Conservation (phyloP, 495 filamentous ascomycete genomes). For the Trichoderma orchidacearum region DNA sequence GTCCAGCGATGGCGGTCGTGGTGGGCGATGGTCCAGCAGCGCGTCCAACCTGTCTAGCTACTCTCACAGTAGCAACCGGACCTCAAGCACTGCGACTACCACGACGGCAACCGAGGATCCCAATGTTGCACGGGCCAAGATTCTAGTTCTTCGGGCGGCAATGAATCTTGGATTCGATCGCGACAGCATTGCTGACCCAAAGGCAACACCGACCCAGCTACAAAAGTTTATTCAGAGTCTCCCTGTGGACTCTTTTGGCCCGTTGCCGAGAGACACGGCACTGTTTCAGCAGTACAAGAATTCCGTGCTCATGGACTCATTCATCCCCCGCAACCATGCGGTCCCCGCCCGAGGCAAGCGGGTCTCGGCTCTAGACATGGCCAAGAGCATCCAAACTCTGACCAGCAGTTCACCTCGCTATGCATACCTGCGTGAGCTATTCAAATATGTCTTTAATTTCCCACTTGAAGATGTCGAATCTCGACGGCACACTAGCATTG, state of each 20-base stretch:
- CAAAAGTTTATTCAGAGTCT: constrained; percentile 63
- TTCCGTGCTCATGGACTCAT: constrained; percentile 53
- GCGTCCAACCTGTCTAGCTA: constrained; percentile 62
- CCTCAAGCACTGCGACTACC: constrained; percentile 64
- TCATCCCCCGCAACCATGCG: constrained; percentile 41
- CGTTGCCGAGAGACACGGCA: constrained; percentile 49
- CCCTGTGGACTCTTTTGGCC: constrained; percentile 64
- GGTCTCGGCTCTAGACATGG: constrained; percentile 55
- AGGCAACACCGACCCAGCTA: constrained; percentile 30
- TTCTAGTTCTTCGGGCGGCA: constrained; percentile 68
- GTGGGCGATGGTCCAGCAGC: constrained; percentile 58
- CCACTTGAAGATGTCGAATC: constrained; percentile 57
- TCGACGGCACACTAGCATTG: constrained; percentile 36
- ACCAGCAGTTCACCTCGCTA: constrained; percentile 38
- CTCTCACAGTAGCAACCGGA: constrained; percentile 54
- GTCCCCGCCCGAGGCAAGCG: constrained; percentile 41
- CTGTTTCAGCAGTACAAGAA: constrained; percentile 68
- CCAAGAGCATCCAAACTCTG: constrained; percentile 64
- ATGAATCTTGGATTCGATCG: constrained; percentile 61
- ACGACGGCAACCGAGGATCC: constrained; percentile 52
- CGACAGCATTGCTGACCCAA: constrained; percentile 21
- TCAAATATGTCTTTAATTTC: constrained; percentile 73
- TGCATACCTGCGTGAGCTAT: constrained; percentile 66
- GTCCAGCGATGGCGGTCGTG: constrained; percentile 22
- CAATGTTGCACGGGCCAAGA: constrained; percentile 59